Evolutionary conservation across 106 monocot species (phyloP).

Genomic region (Phalaenopsis equestris): DNA sequence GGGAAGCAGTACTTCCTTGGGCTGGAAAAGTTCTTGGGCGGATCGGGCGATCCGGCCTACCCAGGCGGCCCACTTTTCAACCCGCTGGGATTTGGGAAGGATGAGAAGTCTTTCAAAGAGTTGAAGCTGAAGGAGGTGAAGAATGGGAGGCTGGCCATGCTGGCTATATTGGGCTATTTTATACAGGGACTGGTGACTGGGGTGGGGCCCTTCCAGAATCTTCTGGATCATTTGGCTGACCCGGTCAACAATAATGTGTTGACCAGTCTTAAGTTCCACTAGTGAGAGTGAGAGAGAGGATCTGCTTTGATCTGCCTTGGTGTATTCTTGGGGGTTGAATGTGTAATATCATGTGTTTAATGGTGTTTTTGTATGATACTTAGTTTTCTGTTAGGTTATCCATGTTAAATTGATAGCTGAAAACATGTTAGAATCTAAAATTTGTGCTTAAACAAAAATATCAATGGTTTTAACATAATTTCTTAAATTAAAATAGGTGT

Average conservation of each 20-base stretch:
- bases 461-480: too few relatives aligned
- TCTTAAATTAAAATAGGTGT: too few relatives aligned
- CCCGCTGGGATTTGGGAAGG: slow-evolving; percentile 88
- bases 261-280: slow-evolving; percentile 95
- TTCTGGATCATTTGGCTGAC: slow-evolving; percentile 86
- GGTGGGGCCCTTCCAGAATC: slow-evolving; percentile 84
- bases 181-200: slow-evolving; percentile 73
- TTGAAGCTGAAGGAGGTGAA: slow-evolving; percentile 97
- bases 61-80: slow-evolving; percentile 92
- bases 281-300: too few relatives aligned
- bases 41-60: slow-evolving; percentile 78
- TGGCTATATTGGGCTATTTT: slow-evolving; percentile 76
- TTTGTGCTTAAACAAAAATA: too few relatives aligned
- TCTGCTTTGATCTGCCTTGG: too few relatives aligned
- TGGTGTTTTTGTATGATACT: too few relatives aligned
- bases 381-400: too few relatives aligned
- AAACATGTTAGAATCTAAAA: too few relatives aligned
- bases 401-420: too few relatives aligned
- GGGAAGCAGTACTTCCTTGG: slow-evolving; percentile 92
- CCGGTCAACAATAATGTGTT: slow-evolving; percentile 89
- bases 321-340: too few relatives aligned
- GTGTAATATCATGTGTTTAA: too few relatives aligned
- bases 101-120: slow-evolving; percentile 81
- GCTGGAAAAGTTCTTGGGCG: slow-evolving; percentile 71
- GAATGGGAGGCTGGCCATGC: slow-evolving; percentile 95